These are phyloP conservation scores for Cutaneotrichosporon sp. DNA, from an alignment of 1,284 basidiomycete genomes.

Conservation along the genomic window DNA sequence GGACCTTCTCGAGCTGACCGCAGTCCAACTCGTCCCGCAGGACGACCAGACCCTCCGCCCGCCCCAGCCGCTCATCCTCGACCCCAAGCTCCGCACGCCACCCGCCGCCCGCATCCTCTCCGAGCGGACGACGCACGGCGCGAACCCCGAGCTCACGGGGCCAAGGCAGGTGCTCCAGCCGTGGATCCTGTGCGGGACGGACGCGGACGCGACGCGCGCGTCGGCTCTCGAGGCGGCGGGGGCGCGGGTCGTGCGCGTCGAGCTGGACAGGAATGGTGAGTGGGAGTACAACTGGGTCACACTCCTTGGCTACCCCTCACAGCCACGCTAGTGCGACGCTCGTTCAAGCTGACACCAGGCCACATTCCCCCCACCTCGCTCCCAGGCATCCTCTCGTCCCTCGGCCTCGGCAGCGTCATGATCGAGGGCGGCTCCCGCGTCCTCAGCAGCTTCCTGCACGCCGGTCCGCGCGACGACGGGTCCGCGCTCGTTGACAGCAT, in stretches of 20 bases:
- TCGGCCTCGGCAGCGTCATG: conserved; percentile 77
- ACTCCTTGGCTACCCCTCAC: too few relatives aligned
- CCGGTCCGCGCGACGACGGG: conserved; percentile 39
- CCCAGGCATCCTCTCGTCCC: conserved; percentile 59
- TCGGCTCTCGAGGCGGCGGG: conserved; percentile 49
- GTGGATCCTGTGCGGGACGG: conserved; percentile 64
- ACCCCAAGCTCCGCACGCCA: conserved; percentile 69
- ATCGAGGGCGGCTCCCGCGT: conserved; percentile 89
- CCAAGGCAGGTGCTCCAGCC: conserved; percentile 67
- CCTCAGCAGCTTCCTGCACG: conserved; percentile 72
- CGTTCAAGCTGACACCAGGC: conserved; percentile 49
- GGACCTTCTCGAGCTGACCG: too few relatives aligned
- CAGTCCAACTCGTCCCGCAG: conserved; percentile 42
- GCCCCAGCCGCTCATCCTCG: conserved; percentile 83
- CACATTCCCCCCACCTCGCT: conserved; percentile 59
- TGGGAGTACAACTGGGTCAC: conserved; percentile 54
- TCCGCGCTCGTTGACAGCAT: conserved; percentile 65
- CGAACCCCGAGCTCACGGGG: conserved; percentile 18
- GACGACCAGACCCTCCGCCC: conserved; percentile 36
- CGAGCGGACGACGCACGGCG: conserved; percentile 19
- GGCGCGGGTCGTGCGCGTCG: conserved; percentile 45
- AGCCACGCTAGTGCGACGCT: too few relatives aligned
- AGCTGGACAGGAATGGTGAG: conserved; percentile 53
- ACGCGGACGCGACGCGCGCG: conserved; percentile 33
- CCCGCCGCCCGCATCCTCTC: conserved; percentile 69